These are phyloP conservation scores for Adansonia grandidieri DNA, from an alignment of 441 rosid genomes.

Conservation along the genomic window DNA sequence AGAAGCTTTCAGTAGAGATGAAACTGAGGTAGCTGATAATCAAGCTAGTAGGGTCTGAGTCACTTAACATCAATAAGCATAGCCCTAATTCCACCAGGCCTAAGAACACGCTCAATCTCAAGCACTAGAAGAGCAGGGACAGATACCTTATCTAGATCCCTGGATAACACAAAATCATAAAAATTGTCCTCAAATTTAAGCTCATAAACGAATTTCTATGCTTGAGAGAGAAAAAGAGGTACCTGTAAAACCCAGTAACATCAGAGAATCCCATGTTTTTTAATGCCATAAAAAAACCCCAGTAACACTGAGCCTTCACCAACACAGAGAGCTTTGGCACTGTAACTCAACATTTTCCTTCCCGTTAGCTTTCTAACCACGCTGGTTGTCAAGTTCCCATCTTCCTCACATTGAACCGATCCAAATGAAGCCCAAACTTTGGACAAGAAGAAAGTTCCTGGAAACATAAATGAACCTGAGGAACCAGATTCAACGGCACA, in stretches of 20 bases:
- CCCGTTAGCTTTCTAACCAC: constrained; percentile 57
- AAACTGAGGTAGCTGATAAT: constrained; percentile 60
- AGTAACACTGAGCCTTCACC: constrained; percentile 61
- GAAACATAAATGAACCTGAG: constrained; percentile 26
- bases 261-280: constrained; percentile 58
- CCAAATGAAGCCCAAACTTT: constrained; percentile 44
- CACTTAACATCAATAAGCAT: constrained; percentile 51
- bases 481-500: constrained; percentile 27
- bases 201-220: constrained; percentile 51
- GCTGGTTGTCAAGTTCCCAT: constrained; percentile 48
- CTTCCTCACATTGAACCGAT: constrained; percentile 40
- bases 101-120: constrained; percentile 71
- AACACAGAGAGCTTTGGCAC: constrained; percentile 60
- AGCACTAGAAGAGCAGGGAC: constrained; percentile 64
- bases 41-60: constrained; percentile 44
- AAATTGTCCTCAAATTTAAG: constrained; percentile 54
- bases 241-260: constrained; percentile 47
- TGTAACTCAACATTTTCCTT: constrained; percentile 46
- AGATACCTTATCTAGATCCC: constrained; percentile 55
- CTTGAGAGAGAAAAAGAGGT: constrained; percentile 60
- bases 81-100: constrained; percentile 71
- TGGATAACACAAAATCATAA: constrained; percentile 65
- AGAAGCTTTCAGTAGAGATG: constrained; percentile 61
- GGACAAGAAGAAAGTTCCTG: constrained; percentile 34
- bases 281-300: constrained; percentile 52